Percentiles rank a stretch among this genome's conserved stretches.
Evolutionary conservation across 768 basidiomycete genomes (phyloP).

Genomic region (Xanthoconium purpureum): DNA sequence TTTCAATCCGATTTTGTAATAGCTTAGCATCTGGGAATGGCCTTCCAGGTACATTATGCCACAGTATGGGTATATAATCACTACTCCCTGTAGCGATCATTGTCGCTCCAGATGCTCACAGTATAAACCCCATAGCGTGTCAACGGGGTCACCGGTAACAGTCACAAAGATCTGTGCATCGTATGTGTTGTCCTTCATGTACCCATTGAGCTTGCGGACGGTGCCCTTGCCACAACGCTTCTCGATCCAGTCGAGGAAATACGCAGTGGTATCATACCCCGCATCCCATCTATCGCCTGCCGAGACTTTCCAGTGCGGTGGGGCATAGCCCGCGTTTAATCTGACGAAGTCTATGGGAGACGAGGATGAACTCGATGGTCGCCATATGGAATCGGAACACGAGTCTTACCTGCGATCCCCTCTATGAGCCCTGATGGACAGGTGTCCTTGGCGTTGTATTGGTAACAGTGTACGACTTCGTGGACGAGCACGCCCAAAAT

Average conservation of each 20-base stretch:
- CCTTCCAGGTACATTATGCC: background rate
- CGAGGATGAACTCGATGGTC: background rate
- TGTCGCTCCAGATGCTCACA: conserved; percentile 35
- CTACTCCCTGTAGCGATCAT: background rate
- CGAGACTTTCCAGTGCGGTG: conserved; percentile 67
- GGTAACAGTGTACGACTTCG: conserved; percentile 79
- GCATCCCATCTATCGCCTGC: conserved; percentile 62
- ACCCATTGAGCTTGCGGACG: conserved; percentile 55
- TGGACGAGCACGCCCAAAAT: conserved; percentile 69
- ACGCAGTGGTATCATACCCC: conserved; percentile 72
- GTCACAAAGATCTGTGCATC: conserved; percentile 50
- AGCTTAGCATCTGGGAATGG: conserved; percentile 9
- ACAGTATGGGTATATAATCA: background rate
- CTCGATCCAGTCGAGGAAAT: conserved; percentile 70
- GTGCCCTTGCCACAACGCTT: conserved; percentile 49
- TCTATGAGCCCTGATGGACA: conserved; percentile 74
- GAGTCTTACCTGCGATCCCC: conserved; percentile 67
- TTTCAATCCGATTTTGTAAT: conserved; percentile 26
- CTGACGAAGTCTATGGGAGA: conserved; percentile 64
- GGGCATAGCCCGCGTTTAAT: conserved; percentile 50
- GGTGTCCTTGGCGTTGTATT: conserved; percentile 57
- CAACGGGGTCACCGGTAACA: conserved; percentile 50
- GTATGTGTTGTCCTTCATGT: conserved; percentile 49
- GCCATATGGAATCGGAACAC: background rate
- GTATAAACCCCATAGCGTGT: conserved; percentile 59